Conservation (phyloP, 306 rosid genomes). For the Elaeagnus macrophylla region DNA sequence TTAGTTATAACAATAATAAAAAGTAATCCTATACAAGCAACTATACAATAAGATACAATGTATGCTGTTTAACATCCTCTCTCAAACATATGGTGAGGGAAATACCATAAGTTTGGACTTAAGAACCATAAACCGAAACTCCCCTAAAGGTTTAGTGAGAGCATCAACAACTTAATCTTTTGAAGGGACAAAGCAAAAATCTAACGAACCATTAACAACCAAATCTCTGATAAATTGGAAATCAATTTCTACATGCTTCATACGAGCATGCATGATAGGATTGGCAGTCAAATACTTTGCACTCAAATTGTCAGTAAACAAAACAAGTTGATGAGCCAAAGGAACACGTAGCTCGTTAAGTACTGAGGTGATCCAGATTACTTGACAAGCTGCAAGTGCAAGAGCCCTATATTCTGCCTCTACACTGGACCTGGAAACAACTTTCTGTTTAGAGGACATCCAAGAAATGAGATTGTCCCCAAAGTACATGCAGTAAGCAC, state of each 20-base stretch:
- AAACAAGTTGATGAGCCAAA: neutral
- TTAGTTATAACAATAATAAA: too few relatives aligned
- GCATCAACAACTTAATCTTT: neutral
- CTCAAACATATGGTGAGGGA: too few relatives aligned
- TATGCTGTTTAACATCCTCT: too few relatives aligned
- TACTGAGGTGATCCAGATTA: neutral
- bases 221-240: too few relatives aligned
- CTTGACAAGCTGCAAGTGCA: neutral
- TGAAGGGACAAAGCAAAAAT: neutral
- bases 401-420: neutral
- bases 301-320: neutral
- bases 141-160: neutral
- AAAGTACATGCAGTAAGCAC: neutral
- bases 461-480: neutral
- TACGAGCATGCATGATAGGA: too few relatives aligned
- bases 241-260: neutral
- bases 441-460: neutral
- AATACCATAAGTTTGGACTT: too few relatives aligned
- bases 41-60: too few relatives aligned
- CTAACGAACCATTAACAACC: neutral
- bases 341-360: neutral
- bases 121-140: too few relatives aligned
- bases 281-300: neutral
- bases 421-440: neutral
- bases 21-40: too few relatives aligned